Base-by-base conservation (phyloP, 805 yeast species). In the Lipomyces kockii region DNA sequence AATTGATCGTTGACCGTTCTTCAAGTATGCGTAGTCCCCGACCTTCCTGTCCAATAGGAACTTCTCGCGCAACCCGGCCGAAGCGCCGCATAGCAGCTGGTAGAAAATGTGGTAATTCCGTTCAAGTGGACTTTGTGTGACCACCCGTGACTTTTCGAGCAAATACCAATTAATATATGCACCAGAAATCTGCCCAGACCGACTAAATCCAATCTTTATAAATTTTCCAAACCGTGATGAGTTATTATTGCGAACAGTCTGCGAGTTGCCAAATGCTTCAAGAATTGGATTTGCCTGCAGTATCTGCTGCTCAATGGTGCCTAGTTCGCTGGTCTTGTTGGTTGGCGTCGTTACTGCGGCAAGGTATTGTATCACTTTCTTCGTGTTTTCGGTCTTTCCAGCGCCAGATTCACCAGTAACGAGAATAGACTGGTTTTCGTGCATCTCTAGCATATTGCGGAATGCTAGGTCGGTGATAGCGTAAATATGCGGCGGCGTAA, bases 401-500 rank as follows among this genome's bases (percentile, higher is more conserved):
- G 99, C 99, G 72, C 99, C 99, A 29, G 97, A 89, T 77, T 95
- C 99, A 71, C 99, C 99, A 0, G 99, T 95, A n/a, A 95, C 98
- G 60, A 95, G 82, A 64, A 95, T 92, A 12, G 96, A 88, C 80
- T 95, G 99, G 77, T 93, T 89, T 74, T 87, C 87, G 61, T 81
- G 83, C 71, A 89, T 88, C 12, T 84, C 82, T 12, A 91, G 80
- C 76, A 95, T 80, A 74, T 88, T 90, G 70, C 91, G 85, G 73
- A 87, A 91, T 0, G 98, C 97, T 58, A 87, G 86, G 74, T 95
- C 97, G 0, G 97, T 90, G 37, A 90, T 87, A 0, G 97, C 96
- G 78, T 88, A 95, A 52, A 95, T 92, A 77, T 95, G 99, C 0
- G 99, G 99, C 57, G 86, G 86, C 46, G 80, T 76, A 32, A 83